Evolutionary conservation across 768 basidiomycete genomes (phyloP).

Genomic region (Lactarius sp.): DNA sequence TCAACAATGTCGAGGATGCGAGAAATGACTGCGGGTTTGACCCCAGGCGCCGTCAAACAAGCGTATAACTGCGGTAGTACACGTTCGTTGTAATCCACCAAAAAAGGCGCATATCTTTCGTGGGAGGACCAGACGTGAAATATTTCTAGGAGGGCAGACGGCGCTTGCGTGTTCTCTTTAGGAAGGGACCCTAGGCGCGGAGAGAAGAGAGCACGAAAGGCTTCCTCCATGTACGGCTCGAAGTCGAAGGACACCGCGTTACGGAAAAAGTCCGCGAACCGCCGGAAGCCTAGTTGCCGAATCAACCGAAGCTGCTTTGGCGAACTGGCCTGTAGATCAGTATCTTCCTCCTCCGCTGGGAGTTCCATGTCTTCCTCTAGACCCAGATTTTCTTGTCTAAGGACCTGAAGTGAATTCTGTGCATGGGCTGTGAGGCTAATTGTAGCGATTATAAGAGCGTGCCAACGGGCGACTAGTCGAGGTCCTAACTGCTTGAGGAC

Average conservation of each 20-base stretch:
- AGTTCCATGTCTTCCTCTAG: slow-evolving; percentile 31
- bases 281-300: slow-evolving; percentile 79
- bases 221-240: slow-evolving; percentile 56
- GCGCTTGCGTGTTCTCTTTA: slow-evolving; percentile 85
- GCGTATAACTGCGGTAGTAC: slow-evolving; percentile 75
- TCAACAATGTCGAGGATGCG: slow-evolving; percentile 86
- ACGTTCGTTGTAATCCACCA: slow-evolving; percentile 63
- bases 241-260: slow-evolving; percentile 71
- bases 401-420: slow-evolving; percentile 49
- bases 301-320: slow-evolving; percentile 45
- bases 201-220: slow-evolving; percentile 69
- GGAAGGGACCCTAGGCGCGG: slow-evolving; percentile 75
- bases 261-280: slow-evolving; percentile 85
- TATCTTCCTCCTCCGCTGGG: slow-evolving; percentile 32
- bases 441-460: slow-evolving; percentile 61
- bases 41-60: slow-evolving; percentile 75
- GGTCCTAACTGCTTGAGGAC: slow-evolving; percentile 79
- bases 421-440: slow-evolving; percentile 62
- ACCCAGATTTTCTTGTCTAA: slow-evolving; percentile 33
- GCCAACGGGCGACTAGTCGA: slow-evolving; percentile 66
- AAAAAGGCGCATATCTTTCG: slow-evolving; percentile 50
- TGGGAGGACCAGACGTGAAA: slow-evolving; percentile 72
- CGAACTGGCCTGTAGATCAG: slow-evolving; percentile 13
- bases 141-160: slow-evolving; percentile 82
- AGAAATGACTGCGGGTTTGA: slow-evolving; percentile 79